Percentiles rank a stretch among this genome's conserved stretches.
Evolutionary conservation across 1,139 yeast genomes (phyloP).

Genomic region (Yamadazyma pseudoaaseri): DNA sequence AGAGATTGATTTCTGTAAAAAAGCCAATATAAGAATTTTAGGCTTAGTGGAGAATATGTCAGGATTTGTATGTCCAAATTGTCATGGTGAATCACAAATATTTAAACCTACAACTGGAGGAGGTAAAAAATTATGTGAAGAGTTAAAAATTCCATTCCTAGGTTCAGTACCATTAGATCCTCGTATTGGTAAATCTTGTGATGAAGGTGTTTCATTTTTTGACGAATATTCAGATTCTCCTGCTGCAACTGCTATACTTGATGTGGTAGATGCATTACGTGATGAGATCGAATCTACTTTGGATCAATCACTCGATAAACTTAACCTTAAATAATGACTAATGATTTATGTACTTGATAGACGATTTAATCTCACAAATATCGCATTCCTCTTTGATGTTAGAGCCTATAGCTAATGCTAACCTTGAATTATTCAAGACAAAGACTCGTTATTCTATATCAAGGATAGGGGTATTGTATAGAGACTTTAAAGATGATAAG

Average conservation of each 20-base stretch:
- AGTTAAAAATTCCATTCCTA: slow-evolving; percentile 69
- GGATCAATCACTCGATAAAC: slow-evolving; percentile 17
- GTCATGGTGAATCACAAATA: slow-evolving; percentile 86
- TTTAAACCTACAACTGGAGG: slow-evolving; percentile 98
- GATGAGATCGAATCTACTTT: slow-evolving; percentile 39
- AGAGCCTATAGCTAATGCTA: neutral
- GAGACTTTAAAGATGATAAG: slow-evolving; percentile 53
- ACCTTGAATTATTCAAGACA: slow-evolving; percentile 6
- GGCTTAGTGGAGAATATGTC: slow-evolving; percentile 98
- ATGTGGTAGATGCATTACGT: slow-evolving; percentile 69
- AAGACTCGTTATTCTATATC: slow-evolving; percentile 18
- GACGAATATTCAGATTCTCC: slow-evolving; percentile 90
- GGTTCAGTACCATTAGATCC: slow-evolving; percentile 98
- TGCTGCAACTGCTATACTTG: slow-evolving; percentile 81
- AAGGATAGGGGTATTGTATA: slow-evolving; percentile 62
- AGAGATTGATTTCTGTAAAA: slow-evolving; percentile 91
- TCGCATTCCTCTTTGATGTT: neutral
- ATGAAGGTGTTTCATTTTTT: slow-evolving; percentile 80
- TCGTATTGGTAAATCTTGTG: slow-evolving; percentile 86
- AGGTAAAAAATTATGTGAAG: slow-evolving; percentile 80
- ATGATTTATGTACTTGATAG: neutral
- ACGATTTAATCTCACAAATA: too few relatives aligned
- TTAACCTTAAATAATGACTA: slow-evolving; percentile 5
- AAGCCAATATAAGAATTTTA: slow-evolving; percentile 79
- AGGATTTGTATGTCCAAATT: slow-evolving; percentile 95